phyloP scores from a whole-genome alignment of 2,329 filamentous ascomycete genomes.

The Colletotrichum karsti region DNA sequence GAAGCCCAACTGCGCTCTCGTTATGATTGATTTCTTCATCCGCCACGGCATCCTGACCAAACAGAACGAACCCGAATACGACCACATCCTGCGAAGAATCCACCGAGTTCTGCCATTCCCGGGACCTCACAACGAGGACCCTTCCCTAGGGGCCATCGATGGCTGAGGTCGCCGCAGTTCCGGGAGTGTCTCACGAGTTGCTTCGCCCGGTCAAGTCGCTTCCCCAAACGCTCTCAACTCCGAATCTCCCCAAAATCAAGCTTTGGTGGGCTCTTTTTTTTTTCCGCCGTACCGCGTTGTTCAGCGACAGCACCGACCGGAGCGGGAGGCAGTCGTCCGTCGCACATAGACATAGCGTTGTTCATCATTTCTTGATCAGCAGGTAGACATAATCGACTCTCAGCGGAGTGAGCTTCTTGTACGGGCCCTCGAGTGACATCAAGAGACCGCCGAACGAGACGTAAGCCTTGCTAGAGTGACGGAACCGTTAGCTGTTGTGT shows the following conservation, averaged over 20 bases:
- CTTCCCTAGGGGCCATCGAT: conserved; percentile 4
- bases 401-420: conserved; percentile 92
- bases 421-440: conserved; percentile 90
- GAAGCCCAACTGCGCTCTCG: conserved; percentile 91
- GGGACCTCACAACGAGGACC: conserved; percentile 59
- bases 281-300: background rate
- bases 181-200: background rate
- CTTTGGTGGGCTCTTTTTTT: background rate
- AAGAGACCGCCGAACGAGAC: conserved; percentile 93
- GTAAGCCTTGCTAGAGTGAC: conserved; percentile 82
- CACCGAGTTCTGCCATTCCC: conserved; percentile 86
- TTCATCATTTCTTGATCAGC: conserved; percentile 83
- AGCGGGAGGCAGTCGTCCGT: background rate
- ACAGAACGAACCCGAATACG: conserved; percentile 81
- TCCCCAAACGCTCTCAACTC: background rate
- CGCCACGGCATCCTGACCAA: conserved; percentile 81
- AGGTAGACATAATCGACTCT: conserved; percentile 95
- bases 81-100: conserved; percentile 78
- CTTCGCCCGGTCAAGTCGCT: background rate
- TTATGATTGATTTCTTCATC: conserved; percentile 90
- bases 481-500: conserved; percentile 5
- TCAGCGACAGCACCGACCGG: too few relatives aligned
- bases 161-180: background rate
- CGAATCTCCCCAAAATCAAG: background rate
- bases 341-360: background rate